Conservation (phyloP, 306 rosid species). For the Lithocarpus polystachyus region DNA sequence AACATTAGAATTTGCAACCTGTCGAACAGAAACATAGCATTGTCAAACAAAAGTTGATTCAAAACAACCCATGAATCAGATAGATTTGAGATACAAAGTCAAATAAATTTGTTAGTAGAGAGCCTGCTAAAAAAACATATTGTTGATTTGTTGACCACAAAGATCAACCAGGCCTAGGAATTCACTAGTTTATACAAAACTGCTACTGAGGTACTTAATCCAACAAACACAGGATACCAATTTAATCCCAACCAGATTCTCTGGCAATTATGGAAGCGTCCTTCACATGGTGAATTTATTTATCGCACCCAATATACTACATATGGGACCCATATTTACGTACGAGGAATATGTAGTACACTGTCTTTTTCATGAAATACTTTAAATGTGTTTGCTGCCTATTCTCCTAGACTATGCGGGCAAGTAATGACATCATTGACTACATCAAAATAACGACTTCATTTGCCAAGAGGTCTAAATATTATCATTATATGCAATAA, state of each 20-base stretch:
- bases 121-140: slow-evolving; percentile 6
- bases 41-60: slow-evolving; percentile 1
- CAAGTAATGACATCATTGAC: too few relatives aligned
- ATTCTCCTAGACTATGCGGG: too few relatives aligned
- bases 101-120: not conserved
- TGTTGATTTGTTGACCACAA: not conserved
- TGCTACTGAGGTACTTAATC: not conserved
- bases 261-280: not conserved
- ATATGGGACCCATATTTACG: too few relatives aligned
- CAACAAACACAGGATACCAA: not conserved
- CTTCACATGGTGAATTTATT: too few relatives aligned
- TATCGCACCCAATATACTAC: too few relatives aligned
- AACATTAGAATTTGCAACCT: slow-evolving; percentile 94
- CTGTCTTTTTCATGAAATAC: too few relatives aligned
- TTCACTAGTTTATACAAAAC: not conserved
- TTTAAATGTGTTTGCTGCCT: too few relatives aligned
- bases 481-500: too few relatives aligned
- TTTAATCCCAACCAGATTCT: not conserved
- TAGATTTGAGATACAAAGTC: not conserved
- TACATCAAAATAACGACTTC: too few relatives aligned
- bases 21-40: slow-evolving; percentile 19
- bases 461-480: too few relatives aligned
- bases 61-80: slow-evolving; percentile 11
- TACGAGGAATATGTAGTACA: too few relatives aligned
- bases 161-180: not conserved